Evolutionary conservation across 164 flowering plant species (phyloP), one percentile per base, ranked within the genome.

Genomic region (Stephania yunnanensis): DNA sequence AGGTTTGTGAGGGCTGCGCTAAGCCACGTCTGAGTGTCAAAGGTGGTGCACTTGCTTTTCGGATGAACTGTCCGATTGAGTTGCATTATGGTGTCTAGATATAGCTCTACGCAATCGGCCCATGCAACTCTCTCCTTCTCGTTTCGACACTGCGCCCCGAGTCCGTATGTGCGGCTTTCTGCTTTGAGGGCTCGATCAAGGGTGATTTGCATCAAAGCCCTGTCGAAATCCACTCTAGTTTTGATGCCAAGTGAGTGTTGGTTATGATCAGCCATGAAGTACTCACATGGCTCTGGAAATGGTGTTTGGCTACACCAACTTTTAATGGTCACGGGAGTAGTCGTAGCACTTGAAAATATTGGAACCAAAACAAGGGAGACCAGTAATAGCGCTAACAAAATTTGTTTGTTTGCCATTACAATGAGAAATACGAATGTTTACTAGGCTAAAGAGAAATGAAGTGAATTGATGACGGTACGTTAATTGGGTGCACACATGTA

Each of bases 281-380:
- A 19, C 20, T 58, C 64, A n/a, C 64, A 58, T 58, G 64, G 64
- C 20, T 58, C 6, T 58, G 64, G 64, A 58, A 10, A 58, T 19
- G 64, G 64, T 58, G 64, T 58, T 58, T 58, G 64, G 64, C 64
- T 58, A n/a, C 64, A 58, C 64, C 64, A 58, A 19, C 20, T 19
- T 19, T 58, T 58, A 58, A 58, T 58, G 64, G 5, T 58, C 5
- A 6, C n/a, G 5, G 5, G 20, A 58, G 3, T 19, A 15, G 20
- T 15, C 5, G 61, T 7, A 53, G 19, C 17, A 58, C 64, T 58
- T 3, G 64, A 15, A 58, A 58, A 58, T 19, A n/a, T 1, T 58
- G 64, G 64, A 19, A 19, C 17, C n/a, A 17, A 58, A 58, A n/a
- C n/a, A 3, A 58, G 64, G 19, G 20, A 58, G 64, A 58, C 5